A percentile compares a stretch with the other conserved stretches of the same genome.
These are phyloP conservation scores for Teunomyces lycoperdinae DNA, from an alignment of 805 yeast genomes.

Conservation along the genomic window DNA sequence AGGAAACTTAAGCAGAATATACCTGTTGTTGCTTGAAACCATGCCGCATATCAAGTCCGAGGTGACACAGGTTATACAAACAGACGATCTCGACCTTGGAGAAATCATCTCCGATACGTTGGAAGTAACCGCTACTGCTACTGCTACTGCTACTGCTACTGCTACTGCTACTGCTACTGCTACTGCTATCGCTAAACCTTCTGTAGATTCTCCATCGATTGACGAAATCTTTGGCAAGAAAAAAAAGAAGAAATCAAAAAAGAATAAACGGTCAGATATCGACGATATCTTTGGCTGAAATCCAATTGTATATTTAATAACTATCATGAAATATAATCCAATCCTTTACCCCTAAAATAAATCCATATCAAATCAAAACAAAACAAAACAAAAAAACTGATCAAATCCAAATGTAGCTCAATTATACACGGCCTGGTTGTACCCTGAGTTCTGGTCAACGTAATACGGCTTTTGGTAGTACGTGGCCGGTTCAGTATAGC, in stretches of 20 bases:
- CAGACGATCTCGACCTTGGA: neutral
- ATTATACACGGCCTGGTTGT: conserved; percentile 2
- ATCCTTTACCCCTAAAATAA: neutral
- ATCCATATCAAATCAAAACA: neutral
- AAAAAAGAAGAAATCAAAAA: conserved; percentile 7
- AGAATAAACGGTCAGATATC: conserved; percentile 35
- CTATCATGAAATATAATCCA: neutral
- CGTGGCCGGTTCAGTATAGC: neutral
- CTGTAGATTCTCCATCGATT: conserved; percentile 1
- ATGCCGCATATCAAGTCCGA: neutral
- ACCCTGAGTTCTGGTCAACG: neutral
- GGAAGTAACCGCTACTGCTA: neutral
- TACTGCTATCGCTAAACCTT: neutral
- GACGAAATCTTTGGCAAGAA: conserved; percentile 12
- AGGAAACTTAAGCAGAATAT: conserved; percentile 52
- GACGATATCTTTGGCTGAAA: conserved; percentile 72
- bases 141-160: neutral
- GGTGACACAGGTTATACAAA: neutral
- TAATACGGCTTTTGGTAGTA: conserved; percentile 1
- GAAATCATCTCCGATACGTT: neutral
- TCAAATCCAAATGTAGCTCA: neutral
- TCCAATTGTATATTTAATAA: neutral
- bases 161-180: neutral
- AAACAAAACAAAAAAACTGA: neutral
- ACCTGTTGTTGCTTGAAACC: conserved; percentile 17